Evolutionary conservation across 2,329 filamentous ascomycete genomes (phyloP), one percentile per base, ranked within the genome.

Genomic region (Ophiocordyceps camponoti-leonardi): DNA sequence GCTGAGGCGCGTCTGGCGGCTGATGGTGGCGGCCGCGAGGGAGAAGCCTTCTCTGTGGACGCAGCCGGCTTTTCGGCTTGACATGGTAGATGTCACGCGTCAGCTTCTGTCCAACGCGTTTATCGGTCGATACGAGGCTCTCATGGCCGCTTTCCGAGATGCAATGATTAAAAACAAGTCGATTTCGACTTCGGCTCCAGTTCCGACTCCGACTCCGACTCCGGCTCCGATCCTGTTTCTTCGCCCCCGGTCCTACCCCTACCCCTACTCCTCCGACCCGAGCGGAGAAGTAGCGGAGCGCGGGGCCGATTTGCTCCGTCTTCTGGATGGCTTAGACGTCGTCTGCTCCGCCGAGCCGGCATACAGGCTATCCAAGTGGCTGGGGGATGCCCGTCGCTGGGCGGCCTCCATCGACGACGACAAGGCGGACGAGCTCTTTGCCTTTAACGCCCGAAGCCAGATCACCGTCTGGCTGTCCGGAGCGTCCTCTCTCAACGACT

Each of bases 61-160:
- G 11, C 61, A 67, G 45, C 54, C 64, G 26, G 56, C 64, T 0
- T 72, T 66, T 50, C 56, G 57, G 22, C 63, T 69, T 49, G 70
- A 73, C 47, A 52, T 71, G 26, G 61, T 68, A n/a, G 69, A 72
- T 50, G 55, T 71, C 13, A 67, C 67, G 2, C 61, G 69, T 2
- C 69, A 73, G 52, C 64, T 72, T 14, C 51, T 71, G 40, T 60
- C 61, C 41, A 71, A 72, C 52, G 58, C 58, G 6, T 72, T 72
- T 51, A 58, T 61, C n/a, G 49, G 56, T 0, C 42, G 60, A 6
- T 69, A 70, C 54, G 47, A 46, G 1, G 45, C 56, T 12, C 55
- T 71, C 2, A 53, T 69, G 10, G 42, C 50, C 0, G 54, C 58
- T 13, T 67, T 52, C 46, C 47, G 46, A 8, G 42, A 26, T 44